Evolutionary conservation across 2,329 filamentous ascomycete genomes (phyloP), one percentile per base, ranked within the genome.

Genomic region (Leptosphaerulina australis): DNA sequence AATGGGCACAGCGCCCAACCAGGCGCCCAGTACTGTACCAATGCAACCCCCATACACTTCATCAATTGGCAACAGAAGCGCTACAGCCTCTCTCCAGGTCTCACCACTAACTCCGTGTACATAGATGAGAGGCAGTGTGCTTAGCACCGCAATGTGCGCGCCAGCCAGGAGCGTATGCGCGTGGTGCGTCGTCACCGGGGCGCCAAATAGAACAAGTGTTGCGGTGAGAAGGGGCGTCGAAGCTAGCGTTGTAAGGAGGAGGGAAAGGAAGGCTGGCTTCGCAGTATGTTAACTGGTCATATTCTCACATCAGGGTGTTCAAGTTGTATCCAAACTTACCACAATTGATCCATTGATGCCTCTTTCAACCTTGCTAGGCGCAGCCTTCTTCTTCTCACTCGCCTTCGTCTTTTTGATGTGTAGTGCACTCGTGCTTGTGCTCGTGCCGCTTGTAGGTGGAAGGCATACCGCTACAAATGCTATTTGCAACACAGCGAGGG

Each of bases 1-100:
- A 62, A 99, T 97, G 0, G 95, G 94, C 44, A 97, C 85, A 6
- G 94, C 94, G 3, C 94, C 94, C 31, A 96, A 76, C 94, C 94
- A 97, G 30, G 90, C 91, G 5, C 94, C 94, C 1, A 93, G 64
- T 20, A 88, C 77, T 0, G 85, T 86, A 4, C 94, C 94, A n/a
- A 92, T 73, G 8, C 90, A 80, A 1, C 85, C 90, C 2, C 91
- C 93, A 75, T 91, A 94, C 0, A 90, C 84, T 68, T 92, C 88
- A 72, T 97, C 94, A 17, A 94, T 77, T 0, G 92, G 91, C 14
- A 86, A 77, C 38, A 84, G 79, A 14, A 89, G 82, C 17, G 86
- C 83, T 31, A 91, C 82, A 6, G 88, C 78, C 59, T 86, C 82
- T 29, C 79, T 77, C 88, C 95, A 96, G 15, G 85, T 83, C 14